These are phyloP conservation scores for Paulownia fortunei DNA, from an alignment of 257 asterid genomes.

Conservation along the genomic window DNA sequence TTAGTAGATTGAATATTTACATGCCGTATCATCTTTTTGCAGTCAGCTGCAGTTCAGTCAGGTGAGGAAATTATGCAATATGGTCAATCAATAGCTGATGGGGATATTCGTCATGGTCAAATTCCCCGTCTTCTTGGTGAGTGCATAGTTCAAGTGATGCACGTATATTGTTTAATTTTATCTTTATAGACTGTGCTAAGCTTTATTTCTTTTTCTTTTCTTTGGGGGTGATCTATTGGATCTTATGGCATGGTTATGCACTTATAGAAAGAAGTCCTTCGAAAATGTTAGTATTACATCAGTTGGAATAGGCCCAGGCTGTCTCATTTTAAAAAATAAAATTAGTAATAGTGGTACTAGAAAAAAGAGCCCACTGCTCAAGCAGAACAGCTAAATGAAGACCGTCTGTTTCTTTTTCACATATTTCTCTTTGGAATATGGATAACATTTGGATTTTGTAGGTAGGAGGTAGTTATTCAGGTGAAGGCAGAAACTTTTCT, in stretches of 20 bases:
- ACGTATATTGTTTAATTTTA: neutral
- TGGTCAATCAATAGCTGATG: slow-evolving; percentile 78
- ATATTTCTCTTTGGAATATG: neutral
- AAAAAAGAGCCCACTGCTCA: slow-evolving; percentile 1
- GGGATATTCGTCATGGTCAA: slow-evolving; percentile 69
- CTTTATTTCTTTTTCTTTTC: neutral
- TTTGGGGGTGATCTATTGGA: neutral
- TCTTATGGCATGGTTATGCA: neutral
- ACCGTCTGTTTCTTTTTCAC: slow-evolving; percentile 11
- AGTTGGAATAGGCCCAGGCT: neutral
- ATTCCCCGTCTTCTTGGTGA: slow-evolving; percentile 97
- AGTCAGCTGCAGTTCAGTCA: slow-evolving; percentile 83
- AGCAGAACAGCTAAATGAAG: slow-evolving; percentile 17
- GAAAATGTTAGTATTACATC: neutral
- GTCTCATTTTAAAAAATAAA: neutral
- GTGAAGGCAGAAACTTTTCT: neutral
- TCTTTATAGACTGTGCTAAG: neutral
- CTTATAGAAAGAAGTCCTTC: neutral
- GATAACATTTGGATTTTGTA: slow-evolving; percentile 8
- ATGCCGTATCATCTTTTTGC: slow-evolving; percentile 36
- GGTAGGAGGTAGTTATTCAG: slow-evolving; percentile 6
- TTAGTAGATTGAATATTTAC: slow-evolving; percentile 18
- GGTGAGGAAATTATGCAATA: slow-evolving; percentile 80
- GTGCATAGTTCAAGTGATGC: slow-evolving; percentile 31
- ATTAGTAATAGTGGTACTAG: slow-evolving; percentile 3